Base-by-base conservation (phyloP, 2,329 filamentous ascomycete genomes). In the Canariomyces notabilis region DNA sequence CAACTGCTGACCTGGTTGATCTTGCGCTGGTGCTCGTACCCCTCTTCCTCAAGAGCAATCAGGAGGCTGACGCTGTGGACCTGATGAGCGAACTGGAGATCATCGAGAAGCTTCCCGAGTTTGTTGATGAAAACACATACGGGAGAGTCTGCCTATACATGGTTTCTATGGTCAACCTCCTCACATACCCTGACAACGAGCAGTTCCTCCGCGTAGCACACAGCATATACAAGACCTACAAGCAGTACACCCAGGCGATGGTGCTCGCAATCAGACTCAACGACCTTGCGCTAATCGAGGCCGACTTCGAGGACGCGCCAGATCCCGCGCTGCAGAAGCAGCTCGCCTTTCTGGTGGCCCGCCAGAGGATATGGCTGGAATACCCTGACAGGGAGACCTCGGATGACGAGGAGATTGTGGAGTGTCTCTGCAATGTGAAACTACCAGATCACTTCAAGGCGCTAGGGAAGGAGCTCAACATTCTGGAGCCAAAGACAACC, bases 111-210 rank as follows among this genome's bases (percentile, higher is more conserved):
- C 86, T 98, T 37, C 83, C 88, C 46, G 79, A 89, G 56, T 94
- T 90, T 60, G 77, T 98, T 42, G 93, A 98, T 66, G 85, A 94
- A 66, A 85, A 97, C 69, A 97, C 90, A 20, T 98, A 95, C 65
- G 76, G 86, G 42, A 77, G 93, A 61, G 93, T 96, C 46, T 97
- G 93, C 64, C 72, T 98, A 57, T 98, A 98, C 72, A 95, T 98
- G 85, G 89, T 95, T 59, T 95, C 89, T 74, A 97, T 97, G 87
- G 93, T 98, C 57, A 95, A 93, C 63, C 80, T 98, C 16, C 82
- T 98, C 65, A 96, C 93, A 44, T 97, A 95, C 63, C 93, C 93
- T 35, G 93, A 98, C 68, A 96, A 98, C 68, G 88, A 96, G 64
- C 83, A 87, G 59, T 97, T 98, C 70, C 83, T 98, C 50, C 84